Evolutionary conservation across 2,329 filamentous ascomycete genomes (phyloP), one percentile per base, ranked within the genome.

Genomic region (Aureobasidium sp.): DNA sequence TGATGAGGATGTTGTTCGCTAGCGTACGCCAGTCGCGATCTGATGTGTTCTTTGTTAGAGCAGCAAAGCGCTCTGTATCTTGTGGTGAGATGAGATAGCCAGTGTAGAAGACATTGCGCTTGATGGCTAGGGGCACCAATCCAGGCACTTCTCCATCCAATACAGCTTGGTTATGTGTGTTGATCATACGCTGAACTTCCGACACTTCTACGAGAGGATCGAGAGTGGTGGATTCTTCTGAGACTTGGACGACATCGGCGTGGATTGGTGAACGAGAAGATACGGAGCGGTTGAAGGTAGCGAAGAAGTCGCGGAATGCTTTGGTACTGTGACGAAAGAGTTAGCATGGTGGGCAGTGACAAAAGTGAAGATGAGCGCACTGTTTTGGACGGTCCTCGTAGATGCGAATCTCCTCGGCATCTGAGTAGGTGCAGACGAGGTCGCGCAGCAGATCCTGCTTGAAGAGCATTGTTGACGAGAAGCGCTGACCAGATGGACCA

Each of bases 1-100:
- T 89, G 71, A 99, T 97, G 69, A 97, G 82, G 68, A 99, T 92
- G 74, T 88, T 93, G 75, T 95, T 96, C 50, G 88, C 92, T 69
- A 96, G 87, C 65, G 86, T 84, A 66, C 90, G 91, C 66, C 96
- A 78, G 57, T 95, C 90, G 17, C 46, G 57, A 17, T 51, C 44
- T 17, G 41, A n/a, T 20, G 55, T 47, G 56, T 88, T 85, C 32
- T 85, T 77, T 34, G 87, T 85, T n/a, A 96, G 81, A 6, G 83
- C 82, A 62, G 89, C 82, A 41, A 97, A 79, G 61, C 83, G 85
- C 70, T 89, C 84, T 2, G 87, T 87, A 72, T 94, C 90, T 29
- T 83, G 79, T 52, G 85, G 80, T 44, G 81, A 81, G 66, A 99
- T 87, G 75, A 96, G 84, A 75, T 99, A 97, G 55, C 90, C 91